A percentile compares a stretch with the other conserved stretches of the same genome.
These are phyloP conservation scores for Apiospora malaysiana DNA, from an alignment of 2,329 filamentous ascomycete species.

Conservation along the genomic window DNA sequence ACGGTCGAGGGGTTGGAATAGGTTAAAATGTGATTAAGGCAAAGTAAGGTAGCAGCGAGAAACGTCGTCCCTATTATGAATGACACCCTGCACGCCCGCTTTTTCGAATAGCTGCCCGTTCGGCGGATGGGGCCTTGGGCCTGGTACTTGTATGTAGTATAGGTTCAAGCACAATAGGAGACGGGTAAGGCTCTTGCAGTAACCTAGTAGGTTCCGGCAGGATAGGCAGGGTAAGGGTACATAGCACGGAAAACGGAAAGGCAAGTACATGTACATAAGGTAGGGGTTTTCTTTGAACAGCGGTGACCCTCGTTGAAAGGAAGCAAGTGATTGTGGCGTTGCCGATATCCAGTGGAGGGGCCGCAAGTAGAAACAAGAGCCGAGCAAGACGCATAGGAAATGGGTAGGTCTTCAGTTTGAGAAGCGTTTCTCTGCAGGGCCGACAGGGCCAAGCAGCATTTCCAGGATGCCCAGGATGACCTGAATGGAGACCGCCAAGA, in stretches of 20 bases:
- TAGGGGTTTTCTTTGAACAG: background rate
- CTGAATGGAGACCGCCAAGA: constrained; percentile 2
- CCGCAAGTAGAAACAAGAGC: constrained; percentile 1
- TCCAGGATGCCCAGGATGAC: constrained; percentile 6
- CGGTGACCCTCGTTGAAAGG: background rate
- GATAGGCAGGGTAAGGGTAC: background rate
- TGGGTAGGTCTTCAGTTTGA: constrained; percentile 14
- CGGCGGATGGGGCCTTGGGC: background rate
- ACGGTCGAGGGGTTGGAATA: background rate
- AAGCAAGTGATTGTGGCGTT: background rate
- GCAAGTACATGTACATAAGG: too few relatives aligned
- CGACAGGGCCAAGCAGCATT: background rate
- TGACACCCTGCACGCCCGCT: constrained; percentile 7
- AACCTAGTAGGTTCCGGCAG: background rate
- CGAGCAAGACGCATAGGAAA: background rate
- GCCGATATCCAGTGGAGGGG: constrained; percentile 1
- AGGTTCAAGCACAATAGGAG: background rate
- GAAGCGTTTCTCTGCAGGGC: constrained; percentile 6
- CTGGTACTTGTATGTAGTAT: background rate
- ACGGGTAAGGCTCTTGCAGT: background rate
- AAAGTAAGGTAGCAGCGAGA: constrained; percentile 1
- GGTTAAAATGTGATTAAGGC: background rate
- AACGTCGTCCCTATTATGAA: constrained; percentile 9
- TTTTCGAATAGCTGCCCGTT: background rate
- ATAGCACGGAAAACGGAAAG: too few relatives aligned